These are phyloP conservation scores for Cytospora leucostoma DNA, from an alignment of 2,329 filamentous ascomycete genomes.

Conservation along the genomic window DNA sequence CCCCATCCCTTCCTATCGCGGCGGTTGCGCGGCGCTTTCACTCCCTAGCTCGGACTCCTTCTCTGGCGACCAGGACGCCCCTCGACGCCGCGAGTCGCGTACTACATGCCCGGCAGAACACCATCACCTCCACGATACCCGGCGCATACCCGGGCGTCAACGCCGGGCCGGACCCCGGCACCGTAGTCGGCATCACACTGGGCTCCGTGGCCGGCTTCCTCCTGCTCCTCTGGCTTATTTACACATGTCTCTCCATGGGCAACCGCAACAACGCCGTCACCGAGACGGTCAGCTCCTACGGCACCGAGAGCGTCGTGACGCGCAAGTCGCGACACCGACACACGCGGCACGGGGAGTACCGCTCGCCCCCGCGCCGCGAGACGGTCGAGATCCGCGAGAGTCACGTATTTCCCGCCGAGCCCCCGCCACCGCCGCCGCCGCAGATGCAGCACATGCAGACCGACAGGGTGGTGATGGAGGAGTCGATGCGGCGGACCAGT, in stretches of 20 bases:
- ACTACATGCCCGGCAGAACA: constrained; percentile 28
- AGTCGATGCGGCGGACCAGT: constrained; percentile 30
- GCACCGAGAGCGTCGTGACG: constrained; percentile 32
- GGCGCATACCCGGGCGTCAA: constrained; percentile 35
- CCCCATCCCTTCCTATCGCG: constrained; percentile 3
- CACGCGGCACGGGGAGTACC: constrained; percentile 28
- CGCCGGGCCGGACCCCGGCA: constrained; percentile 36
- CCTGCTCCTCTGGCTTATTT: constrained; percentile 38
- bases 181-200: constrained; percentile 44
- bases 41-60: constrained; percentile 9
- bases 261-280: constrained; percentile 21
- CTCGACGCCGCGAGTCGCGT: constrained; percentile 26
- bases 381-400: constrained; percentile 35
- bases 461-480: constrained; percentile 36
- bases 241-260: constrained; percentile 37
- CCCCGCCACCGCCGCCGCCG: constrained; percentile 11
- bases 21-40: constrained; percentile 12
- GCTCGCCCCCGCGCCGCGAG: constrained; percentile 29
- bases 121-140: constrained; percentile 35
- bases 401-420: constrained; percentile 1
- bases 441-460: constrained; percentile 12
- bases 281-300: constrained; percentile 28
- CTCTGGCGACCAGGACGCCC: constrained; percentile 13
- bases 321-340: constrained; percentile 30
- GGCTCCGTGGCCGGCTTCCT: constrained; percentile 48